Conservation (phyloP, 2,329 filamentous ascomycete genomes). For the Grosmannia huntii region DNA sequence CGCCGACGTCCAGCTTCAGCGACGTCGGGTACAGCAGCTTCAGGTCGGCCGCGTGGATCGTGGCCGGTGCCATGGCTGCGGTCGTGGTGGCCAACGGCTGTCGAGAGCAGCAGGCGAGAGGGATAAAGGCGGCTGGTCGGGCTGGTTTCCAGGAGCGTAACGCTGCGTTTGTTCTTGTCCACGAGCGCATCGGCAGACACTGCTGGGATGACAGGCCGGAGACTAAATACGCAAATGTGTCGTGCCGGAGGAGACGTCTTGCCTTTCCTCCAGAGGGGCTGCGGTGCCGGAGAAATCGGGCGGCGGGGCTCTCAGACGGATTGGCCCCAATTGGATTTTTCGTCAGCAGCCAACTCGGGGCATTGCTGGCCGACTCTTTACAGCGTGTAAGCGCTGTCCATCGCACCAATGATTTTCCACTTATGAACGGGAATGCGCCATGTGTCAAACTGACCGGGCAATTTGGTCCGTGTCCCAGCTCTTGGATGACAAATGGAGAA, state of each 20-base stretch:
- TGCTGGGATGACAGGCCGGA: too few relatives aligned
- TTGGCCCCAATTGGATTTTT: too few relatives aligned
- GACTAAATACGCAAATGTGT: too few relatives aligned
- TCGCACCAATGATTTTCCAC: neutral
- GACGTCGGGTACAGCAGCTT: conserved; percentile 17
- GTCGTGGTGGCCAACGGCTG: neutral
- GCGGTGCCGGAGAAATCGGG: neutral
- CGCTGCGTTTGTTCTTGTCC: too few relatives aligned
- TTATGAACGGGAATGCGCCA: neutral
- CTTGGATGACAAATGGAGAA: too few relatives aligned
- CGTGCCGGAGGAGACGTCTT: neutral
- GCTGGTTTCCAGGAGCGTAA: too few relatives aligned
- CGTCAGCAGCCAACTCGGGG: neutral
- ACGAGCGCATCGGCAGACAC: too few relatives aligned
- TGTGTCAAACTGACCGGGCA: too few relatives aligned
- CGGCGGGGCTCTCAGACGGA: neutral
- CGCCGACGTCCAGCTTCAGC: conserved; percentile 13
- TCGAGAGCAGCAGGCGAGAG: too few relatives aligned
- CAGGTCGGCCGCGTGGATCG: conserved; percentile 4
- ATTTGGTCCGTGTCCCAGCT: too few relatives aligned
- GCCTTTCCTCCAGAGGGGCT: neutral
- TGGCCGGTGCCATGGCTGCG: neutral
- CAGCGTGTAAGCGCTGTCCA: neutral
- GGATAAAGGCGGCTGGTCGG: too few relatives aligned
- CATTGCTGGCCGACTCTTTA: neutral